Evolutionary conservation across 208 protist genomes (phyloP), one percentile per base, ranked within the genome.

Genomic region (Trypanosoma vivax): DNA sequence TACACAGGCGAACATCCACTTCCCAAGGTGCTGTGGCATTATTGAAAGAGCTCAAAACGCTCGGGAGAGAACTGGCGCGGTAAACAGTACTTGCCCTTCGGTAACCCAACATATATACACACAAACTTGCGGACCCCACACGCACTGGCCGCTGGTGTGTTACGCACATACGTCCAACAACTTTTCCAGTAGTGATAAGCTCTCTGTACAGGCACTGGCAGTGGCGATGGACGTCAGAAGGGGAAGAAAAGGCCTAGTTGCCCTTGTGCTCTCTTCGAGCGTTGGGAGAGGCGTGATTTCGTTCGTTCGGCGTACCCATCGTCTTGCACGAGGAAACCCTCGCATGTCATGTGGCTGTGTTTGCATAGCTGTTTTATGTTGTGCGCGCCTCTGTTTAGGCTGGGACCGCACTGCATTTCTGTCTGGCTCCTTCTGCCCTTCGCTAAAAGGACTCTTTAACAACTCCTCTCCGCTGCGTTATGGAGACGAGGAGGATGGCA

Each of bases 401-500:
- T 18, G 39, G 11, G 14, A 27, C 16, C 48, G n/a, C 27, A 23
- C 39, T 5, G 4, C 21, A 7, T 29, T 10, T 18, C 35, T n/a
- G n/a, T n/a, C n/a, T n/a, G n/a, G 10, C 14, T 31, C 0, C 29
- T 14, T 23, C 10, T 19, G 5, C 13, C 0, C 23, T 24, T 11
- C 47, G 5, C 29, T 11, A 18, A 38, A 0, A 33, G 3, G 35
- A 5, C 5, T 39, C 21, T 37, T 11, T 7, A n/a, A n/a, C n/a
- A n/a, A n/a, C n/a, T n/a, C n/a, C n/a, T n/a, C n/a, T n/a, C n/a
- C n/a, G n/a, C n/a, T n/a, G n/a, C n/a, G n/a, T n/a, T n/a, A n/a
- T n/a, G n/a, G n/a, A n/a, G n/a, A n/a, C 31, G 66, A 55, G 3
- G 57, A 46, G n/a, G 77, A 74, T 39, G 70, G 70, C 39, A 72